These are phyloP conservation scores for Candida tammaniensis DNA, from an alignment of 805 yeast species.

Conservation along the genomic window DNA sequence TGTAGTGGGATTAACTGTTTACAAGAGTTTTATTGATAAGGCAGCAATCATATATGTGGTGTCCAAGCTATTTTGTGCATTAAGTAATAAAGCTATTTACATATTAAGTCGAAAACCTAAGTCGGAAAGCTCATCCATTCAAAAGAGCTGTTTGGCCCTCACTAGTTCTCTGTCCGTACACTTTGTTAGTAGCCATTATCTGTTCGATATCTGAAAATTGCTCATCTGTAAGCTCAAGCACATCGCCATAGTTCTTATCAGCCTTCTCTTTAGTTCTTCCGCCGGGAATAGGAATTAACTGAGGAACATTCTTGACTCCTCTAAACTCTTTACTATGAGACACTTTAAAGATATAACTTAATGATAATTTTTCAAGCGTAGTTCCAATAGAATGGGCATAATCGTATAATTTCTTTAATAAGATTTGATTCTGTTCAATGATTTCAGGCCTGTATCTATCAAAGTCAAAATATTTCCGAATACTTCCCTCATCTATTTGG, in stretches of 20 bases:
- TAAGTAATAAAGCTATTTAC: no score
- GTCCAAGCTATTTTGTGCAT: no score
- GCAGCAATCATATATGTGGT: no score
- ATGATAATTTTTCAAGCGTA: conserved; percentile 1
- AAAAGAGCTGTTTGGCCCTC: neutral
- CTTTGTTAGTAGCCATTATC: conserved; percentile 1
- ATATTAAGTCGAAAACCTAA: no score
- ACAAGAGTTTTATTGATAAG: no score
- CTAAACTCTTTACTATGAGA: conserved; percentile 57
- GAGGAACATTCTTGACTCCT: conserved; percentile 44
- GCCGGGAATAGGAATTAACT: conserved; percentile 77
- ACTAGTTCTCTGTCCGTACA: conserved; percentile 5
- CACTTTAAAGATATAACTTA: conserved; percentile 49
- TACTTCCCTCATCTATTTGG: conserved; percentile 1
- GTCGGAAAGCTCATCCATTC: no score
- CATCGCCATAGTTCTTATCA: conserved; percentile 50
- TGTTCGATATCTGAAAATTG: conserved; percentile 54
- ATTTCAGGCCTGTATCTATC: conserved; percentile 57
- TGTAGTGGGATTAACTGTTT: no score
- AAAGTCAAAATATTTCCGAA: neutral
- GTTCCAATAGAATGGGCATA: neutral
- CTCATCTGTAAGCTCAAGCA: conserved; percentile 47
- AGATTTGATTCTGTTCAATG: conserved; percentile 47
- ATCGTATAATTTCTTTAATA: conserved; percentile 44
- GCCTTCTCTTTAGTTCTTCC: conserved; percentile 60